Evolutionary conservation across 78 protist species (phyloP), one percentile per base, ranked within the genome.

Genomic region (Chrysochromulina tobinii): DNA sequence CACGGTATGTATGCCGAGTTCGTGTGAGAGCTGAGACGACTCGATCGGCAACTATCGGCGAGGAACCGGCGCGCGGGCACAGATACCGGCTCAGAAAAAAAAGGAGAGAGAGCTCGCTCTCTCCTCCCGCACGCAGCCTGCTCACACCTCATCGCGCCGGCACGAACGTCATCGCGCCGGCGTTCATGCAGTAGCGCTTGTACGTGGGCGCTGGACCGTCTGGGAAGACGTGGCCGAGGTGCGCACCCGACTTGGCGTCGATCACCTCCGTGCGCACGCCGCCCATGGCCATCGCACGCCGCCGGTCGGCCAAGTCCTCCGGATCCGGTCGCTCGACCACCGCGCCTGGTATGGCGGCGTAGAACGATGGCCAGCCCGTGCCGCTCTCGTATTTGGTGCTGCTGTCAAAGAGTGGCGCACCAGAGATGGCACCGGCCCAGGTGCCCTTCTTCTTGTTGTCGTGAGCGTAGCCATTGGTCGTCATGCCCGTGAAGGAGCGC

Each of bases 181-280:
- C 72, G n/a, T 66, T 66, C 72, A 66, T 66, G 72, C 72, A 66
- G n/a, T 66, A 66, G n/a, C 72, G 72, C 72, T 66, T 66, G 72
- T 21, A 9, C 18, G 72, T 66, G n/a, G 72, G 72, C 72, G 7
- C 7, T 4, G 72, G 72, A 21, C 72, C 72, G n/a, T 66, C 72
- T 4, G 7, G 7, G 72, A 66, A 66, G n/a, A 66, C 72, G 18
- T 66, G 72, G 25, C 72, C 72, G 7, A 66, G 72, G 18, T 66
- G 72, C 18, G 72, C 72, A 3, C 72, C 72, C 18, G 72, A 66
- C 25, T 4, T 14, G 72, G 72, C 72, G n/a, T 66, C 72, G 18
- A 66, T 15, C 48, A 66, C 72, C 72, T 66, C 72, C n/a, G 72
- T 66, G 25, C 72, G 72, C 9, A 66, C 17, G n/a, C 72, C 72